A percentile compares a stretch with the other conserved stretches of the same genome.
Evolutionary conservation across 805 yeast genomes (phyloP).

Genomic region (Zygosaccharomyces rouxii): DNA sequence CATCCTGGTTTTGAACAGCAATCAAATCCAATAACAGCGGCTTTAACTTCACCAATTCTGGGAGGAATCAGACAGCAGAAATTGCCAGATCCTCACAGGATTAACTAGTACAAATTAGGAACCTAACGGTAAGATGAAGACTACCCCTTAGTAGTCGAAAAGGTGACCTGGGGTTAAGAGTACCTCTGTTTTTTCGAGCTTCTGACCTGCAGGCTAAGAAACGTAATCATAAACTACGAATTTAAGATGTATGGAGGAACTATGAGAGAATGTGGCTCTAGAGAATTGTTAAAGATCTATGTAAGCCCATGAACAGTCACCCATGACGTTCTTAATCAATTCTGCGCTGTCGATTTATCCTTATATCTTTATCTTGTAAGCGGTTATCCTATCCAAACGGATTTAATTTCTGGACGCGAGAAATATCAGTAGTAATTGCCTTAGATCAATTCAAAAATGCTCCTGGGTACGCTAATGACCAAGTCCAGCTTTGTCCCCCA

Average conservation of each 20-base stretch:
- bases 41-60: not conserved
- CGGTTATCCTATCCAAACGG: not conserved
- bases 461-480: slow-evolving; percentile 76
- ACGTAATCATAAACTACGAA: not conserved
- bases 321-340: too few species aligned
- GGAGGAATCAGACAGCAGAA: not conserved
- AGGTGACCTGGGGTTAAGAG: not conserved
- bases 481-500: slow-evolving; percentile 79
- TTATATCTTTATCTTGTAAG: not conserved
- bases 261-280: too few species aligned
- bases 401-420: not conserved
- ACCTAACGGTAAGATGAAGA: not conserved
- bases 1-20: slow-evolving; percentile 23
- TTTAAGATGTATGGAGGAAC: too few species aligned
- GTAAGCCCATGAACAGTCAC: too few species aligned
- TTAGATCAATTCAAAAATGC: slow-evolving; percentile 17
- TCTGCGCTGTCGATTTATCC: too few species aligned
- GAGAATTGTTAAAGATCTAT: too few species aligned
- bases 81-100: not conserved
- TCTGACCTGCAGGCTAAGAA: not conserved
- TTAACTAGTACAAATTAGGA: not conserved
- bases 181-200: not conserved
- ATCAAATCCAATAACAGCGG: not conserved
- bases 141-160: not conserved
- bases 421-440: not conserved